Percentiles rank a stretch among this genome's conserved stretches.
phyloP scores from a whole-genome alignment of 345 rosid species.

The Barbarea vulgaris region DNA sequence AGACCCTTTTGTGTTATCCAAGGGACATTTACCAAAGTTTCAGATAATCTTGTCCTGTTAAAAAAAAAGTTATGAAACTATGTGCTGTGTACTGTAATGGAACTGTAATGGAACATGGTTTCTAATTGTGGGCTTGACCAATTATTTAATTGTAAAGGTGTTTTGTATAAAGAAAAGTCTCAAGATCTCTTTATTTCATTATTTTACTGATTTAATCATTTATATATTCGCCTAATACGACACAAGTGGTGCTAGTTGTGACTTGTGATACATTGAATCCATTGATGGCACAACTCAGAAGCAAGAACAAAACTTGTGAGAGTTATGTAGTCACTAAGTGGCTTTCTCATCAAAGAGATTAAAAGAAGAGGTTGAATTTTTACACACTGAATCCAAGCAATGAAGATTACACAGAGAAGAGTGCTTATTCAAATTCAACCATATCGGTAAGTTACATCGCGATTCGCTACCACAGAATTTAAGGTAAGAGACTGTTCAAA shows the following conservation, averaged over 20 bases:
- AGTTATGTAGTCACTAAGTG: conserved; percentile 18
- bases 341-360: conserved; percentile 27
- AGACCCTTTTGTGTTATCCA: conserved; percentile 33
- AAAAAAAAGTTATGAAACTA: conserved; percentile 22
- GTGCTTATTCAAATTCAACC: conserved; percentile 52
- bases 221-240: too few species aligned
- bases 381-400: conserved; percentile 25
- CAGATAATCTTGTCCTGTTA: conserved; percentile 18
- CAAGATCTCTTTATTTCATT: conserved; percentile 1
- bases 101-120: too few species aligned
- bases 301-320: conserved; percentile 34
- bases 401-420: conserved; percentile 18
- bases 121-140: too few species aligned
- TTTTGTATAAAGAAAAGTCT: conserved; percentile 12
- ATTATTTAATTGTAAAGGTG: background rate
- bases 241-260: conserved; percentile 23
- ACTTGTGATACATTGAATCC: conserved; percentile 10
- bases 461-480: conserved; percentile 52
- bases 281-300: conserved; percentile 19
- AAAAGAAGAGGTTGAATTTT: conserved; percentile 28
- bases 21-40: conserved; percentile 38
- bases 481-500: too few species aligned
- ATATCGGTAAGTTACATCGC: conserved; percentile 77
- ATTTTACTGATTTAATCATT: background rate
- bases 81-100: conserved; percentile 35